Evolutionary conservation across 169 alveolate species (phyloP).

Genomic region (Neospora caninum): DNA sequence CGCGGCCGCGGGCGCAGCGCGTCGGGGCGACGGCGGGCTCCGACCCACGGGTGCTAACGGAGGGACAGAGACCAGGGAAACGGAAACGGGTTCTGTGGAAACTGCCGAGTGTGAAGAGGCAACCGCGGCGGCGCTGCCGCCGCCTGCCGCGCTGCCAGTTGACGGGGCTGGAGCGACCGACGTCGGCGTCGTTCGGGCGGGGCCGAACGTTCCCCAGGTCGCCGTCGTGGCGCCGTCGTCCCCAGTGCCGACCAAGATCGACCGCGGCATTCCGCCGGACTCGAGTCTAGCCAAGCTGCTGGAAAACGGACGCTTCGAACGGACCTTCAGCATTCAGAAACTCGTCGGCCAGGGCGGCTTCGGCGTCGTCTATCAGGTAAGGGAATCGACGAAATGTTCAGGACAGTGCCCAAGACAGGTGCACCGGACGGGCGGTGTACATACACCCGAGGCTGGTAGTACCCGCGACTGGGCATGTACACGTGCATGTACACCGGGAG

Average conservation of each 20-base stretch:
- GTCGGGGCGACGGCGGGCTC: background rate
- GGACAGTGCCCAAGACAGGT: too few species aligned
- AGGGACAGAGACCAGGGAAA: background rate
- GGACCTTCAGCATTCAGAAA: conserved; percentile 83
- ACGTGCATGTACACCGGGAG: too few species aligned
- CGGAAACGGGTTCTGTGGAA: background rate
- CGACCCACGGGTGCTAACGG: background rate
- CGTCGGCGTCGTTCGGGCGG: background rate
- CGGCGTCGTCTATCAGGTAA: conserved; percentile 83
- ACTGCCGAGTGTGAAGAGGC: background rate
- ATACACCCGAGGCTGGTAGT: background rate
- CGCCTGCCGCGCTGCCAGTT: conserved; percentile 19
- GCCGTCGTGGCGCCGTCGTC: background rate
- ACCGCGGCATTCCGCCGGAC: conserved; percentile 42
- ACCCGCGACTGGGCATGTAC: too few species aligned
- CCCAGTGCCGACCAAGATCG: conserved; percentile 9
- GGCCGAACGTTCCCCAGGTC: background rate
- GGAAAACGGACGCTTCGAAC: conserved; percentile 87
- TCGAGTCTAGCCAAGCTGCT: conserved; percentile 76
- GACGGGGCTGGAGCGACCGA: conserved; percentile 9
- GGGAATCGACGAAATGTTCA: background rate
- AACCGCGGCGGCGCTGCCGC: background rate
- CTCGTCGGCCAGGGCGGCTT: conserved; percentile 91
- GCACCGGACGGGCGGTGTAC: background rate
- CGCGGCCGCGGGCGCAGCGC: background rate